Evolutionary conservation across 2,329 filamentous ascomycete genomes (phyloP), one percentile per base, ranked within the genome.

Genomic region (Curvularia lunata): DNA sequence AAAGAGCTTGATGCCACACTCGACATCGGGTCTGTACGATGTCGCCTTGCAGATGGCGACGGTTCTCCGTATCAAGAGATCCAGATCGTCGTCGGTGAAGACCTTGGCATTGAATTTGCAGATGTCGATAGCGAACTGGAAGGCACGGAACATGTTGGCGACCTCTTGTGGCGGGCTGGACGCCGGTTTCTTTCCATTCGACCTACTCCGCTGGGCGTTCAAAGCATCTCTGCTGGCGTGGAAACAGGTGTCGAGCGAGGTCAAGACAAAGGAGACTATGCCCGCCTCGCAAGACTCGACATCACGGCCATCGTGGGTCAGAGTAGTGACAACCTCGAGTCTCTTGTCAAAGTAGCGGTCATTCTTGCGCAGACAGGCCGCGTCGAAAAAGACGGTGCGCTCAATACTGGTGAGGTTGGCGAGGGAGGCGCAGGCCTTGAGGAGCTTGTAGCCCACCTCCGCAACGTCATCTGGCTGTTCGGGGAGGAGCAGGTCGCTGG

Each of bases 81-180:
- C 82, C 19, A 90, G 81, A 45, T 88, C 85, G 30, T 82, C 76
- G 62, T 90, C 87, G 62, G 84, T 83, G 23, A 89, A 86, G 30
- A 86, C 83, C 64, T 88, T 89, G 73, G 87, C 89, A 71, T 88
- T 91, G 80, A 91, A 92, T 71, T 91, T 91, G 78, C 91, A 86
- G 52, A 91, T 82, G 61, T 90, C 86, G 56, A 84, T 83, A 52
- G 89, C 81, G 63, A 88, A 90, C 12, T 80, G 76, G 68, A 92
- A 91, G 2, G 92, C 76, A 47, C 85, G 83, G 2, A 83, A 78
- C 52, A 92, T 56, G 38, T 72, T 71, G 21, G 69, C 66, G 8
- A 68, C 64, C 48, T 78, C 74, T 40, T 62, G 64, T 16, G 64
- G 46, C 5, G 66, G 64, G 7, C 62, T 62, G 18, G 64, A 63